phyloP scores from a whole-genome alignment of 352 stramenopile species.

The Phytophthora sp. region DNA sequence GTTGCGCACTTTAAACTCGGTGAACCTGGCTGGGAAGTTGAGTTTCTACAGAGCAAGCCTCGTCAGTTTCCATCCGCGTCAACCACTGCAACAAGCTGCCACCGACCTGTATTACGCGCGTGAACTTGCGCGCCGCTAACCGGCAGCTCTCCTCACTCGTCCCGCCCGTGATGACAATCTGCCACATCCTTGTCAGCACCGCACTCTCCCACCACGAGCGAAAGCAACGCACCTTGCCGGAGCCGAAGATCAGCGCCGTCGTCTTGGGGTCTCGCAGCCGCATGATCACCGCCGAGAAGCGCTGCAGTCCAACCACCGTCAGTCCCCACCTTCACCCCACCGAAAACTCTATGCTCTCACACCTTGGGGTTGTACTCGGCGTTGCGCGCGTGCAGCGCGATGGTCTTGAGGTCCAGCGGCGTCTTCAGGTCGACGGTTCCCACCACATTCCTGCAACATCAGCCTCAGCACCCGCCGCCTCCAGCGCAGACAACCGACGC shows the following conservation, averaged over 20 bases:
- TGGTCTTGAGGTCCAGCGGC: slow-evolving; percentile 96
- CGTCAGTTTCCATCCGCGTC: background rate
- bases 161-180: slow-evolving; percentile 89
- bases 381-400: slow-evolving; percentile 97
- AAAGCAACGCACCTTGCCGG: slow-evolving; percentile 82
- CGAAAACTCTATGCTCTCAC: background rate
- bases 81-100: background rate
- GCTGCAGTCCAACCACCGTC: slow-evolving; percentile 34
- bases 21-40: slow-evolving; percentile 86
- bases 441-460: slow-evolving; percentile 89
- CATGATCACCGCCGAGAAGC: slow-evolving; percentile 97
- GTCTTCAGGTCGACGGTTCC: slow-evolving; percentile 96
- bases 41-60: slow-evolving; percentile 66
- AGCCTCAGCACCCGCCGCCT: background rate
- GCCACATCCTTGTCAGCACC: no score
- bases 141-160: slow-evolving; percentile 85
- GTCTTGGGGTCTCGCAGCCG: slow-evolving; percentile 96
- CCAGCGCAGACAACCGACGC: no score
- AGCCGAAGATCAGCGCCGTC: slow-evolving; percentile 98
- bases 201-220: background rate
- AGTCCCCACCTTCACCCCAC: background rate
- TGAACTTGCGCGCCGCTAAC: slow-evolving; percentile 87
- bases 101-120: slow-evolving; percentile 81
- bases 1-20: slow-evolving; percentile 96
- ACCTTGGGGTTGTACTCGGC: slow-evolving; percentile 99